These are phyloP conservation scores for Juglanconis oblonga DNA, from an alignment of 2,329 filamentous ascomycete species.

Conservation along the genomic window DNA sequence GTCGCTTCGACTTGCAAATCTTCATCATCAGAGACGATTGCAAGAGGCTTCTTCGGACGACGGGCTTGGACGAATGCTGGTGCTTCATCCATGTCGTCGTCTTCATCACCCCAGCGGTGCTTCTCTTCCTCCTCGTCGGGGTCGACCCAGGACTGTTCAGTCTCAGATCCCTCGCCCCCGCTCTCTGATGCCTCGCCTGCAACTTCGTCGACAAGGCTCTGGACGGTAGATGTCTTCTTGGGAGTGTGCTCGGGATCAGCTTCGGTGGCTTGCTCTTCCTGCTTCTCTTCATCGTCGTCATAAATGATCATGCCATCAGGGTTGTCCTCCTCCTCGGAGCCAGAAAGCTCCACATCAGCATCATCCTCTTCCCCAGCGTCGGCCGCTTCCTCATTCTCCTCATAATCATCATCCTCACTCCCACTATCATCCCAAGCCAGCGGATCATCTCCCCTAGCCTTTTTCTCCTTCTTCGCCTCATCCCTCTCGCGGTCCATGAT, in stretches of 20 bases:
- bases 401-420: constrained; percentile 48
- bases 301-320: constrained; percentile 23
- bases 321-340: constrained; percentile 34
- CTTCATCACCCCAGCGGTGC: constrained; percentile 31
- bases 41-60: constrained; percentile 47
- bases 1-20: constrained; percentile 54
- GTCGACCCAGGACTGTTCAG: constrained; percentile 32
- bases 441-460: constrained; percentile 44
- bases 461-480: constrained; percentile 63
- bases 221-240: constrained; percentile 24
- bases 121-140: constrained; percentile 33
- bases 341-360: constrained; percentile 40
- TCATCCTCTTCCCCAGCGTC: constrained; percentile 33
- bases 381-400: constrained; percentile 37
- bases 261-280: constrained; percentile 34
- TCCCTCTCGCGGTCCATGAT: constrained; percentile 76
- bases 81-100: constrained; percentile 26
- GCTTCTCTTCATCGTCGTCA: constrained; percentile 31
- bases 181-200: constrained; percentile 31
- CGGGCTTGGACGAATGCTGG: constrained; percentile 27
- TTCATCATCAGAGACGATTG: constrained; percentile 64
- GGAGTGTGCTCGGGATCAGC: constrained; percentile 33
- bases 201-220: constrained; percentile 38
- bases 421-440: constrained; percentile 57
- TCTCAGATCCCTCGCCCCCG: constrained; percentile 36